Percentiles rank a stretch among this genome's conserved stretches.
Evolutionary conservation across 257 asterid species (phyloP).

Genomic region (Scutellaria minor): DNA sequence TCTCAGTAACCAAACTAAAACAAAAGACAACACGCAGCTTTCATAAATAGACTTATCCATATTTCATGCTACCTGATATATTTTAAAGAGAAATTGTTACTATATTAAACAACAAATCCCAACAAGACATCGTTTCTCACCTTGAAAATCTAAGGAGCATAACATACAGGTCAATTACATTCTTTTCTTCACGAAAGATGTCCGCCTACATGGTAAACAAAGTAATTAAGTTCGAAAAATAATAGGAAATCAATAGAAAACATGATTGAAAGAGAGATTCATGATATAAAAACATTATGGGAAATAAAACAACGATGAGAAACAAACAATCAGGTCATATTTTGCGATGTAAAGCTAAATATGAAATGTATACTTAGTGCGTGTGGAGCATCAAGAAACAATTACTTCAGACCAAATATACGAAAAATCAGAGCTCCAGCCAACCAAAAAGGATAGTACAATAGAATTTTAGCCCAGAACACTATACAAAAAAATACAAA

Average conservation of each 20-base stretch:
- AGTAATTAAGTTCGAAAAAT: too few species aligned
- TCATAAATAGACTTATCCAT: conserved; percentile 35
- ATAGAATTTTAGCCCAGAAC: too few species aligned
- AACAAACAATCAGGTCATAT: conserved; percentile 10
- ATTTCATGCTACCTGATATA: conserved; percentile 36
- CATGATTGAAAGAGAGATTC: conserved; percentile 28
- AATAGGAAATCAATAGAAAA: too few species aligned
- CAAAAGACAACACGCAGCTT: conserved; percentile 43
- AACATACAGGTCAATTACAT: conserved; percentile 79
- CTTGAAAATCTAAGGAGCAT: conserved; percentile 95
- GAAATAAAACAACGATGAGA: conserved; percentile 11
- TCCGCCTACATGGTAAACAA: conserved; percentile 73
- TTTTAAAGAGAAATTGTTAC: conserved; percentile 18
- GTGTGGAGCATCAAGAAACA: conserved; percentile 18
- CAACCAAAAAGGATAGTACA: not conserved
- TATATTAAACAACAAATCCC: conserved; percentile 25
- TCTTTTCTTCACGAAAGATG: conserved; percentile 84
- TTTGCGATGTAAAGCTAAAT: not conserved
- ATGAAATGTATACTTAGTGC: conserved; percentile 9
- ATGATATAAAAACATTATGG: not conserved
- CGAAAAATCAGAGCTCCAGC: not conserved
- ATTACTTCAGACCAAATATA: not conserved
- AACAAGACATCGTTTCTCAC: conserved; percentile 53
- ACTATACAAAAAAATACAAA: conserved; percentile 7
- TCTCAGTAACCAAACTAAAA: conserved; percentile 90